phyloP scores from a whole-genome alignment of 2,329 filamentous ascomycete genomes.

The Mycosphaerella sp. region DNA sequence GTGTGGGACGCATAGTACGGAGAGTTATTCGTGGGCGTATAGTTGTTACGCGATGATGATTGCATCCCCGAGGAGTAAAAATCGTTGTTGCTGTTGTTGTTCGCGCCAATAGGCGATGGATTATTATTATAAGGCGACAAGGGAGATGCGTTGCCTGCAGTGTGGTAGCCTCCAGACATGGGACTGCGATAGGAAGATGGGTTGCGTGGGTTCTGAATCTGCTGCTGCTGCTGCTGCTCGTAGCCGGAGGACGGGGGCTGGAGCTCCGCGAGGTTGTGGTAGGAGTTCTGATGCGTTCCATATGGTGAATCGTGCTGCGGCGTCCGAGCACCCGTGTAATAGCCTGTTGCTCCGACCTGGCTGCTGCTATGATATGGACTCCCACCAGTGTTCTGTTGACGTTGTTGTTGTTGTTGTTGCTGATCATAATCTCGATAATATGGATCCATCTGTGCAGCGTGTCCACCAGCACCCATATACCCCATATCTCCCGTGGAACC shows the following conservation, averaged over 20 bases:
- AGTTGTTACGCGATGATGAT: not conserved
- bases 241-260: not conserved
- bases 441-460: constrained; percentile 16
- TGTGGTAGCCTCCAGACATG: constrained; percentile 5
- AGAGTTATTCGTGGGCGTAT: constrained; percentile 12
- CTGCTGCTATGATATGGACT: constrained; percentile 7
- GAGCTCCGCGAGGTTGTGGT: constrained; percentile 2
- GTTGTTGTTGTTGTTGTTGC: constrained; percentile 16
- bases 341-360: constrained; percentile 9
- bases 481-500: constrained; percentile 3
- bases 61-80: not conserved
- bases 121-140: not conserved
- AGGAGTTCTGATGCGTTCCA: constrained; percentile 1
- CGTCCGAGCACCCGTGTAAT: constrained; percentile 1
- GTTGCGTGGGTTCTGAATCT: not conserved
- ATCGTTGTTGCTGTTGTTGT: constrained; percentile 4
- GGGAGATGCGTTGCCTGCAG: constrained; percentile 2
- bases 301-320: constrained; percentile 5
- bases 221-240: not conserved
- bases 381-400: constrained; percentile 13
- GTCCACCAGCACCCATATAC: not conserved
- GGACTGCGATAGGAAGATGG: constrained; percentile 10
- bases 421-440: constrained; percentile 28
- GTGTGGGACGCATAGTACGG: constrained; percentile 16
- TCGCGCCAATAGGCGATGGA: not conserved